Conservation (phyloP, 441 rosid genomes). For the Gossypium gossypioides region DNA sequence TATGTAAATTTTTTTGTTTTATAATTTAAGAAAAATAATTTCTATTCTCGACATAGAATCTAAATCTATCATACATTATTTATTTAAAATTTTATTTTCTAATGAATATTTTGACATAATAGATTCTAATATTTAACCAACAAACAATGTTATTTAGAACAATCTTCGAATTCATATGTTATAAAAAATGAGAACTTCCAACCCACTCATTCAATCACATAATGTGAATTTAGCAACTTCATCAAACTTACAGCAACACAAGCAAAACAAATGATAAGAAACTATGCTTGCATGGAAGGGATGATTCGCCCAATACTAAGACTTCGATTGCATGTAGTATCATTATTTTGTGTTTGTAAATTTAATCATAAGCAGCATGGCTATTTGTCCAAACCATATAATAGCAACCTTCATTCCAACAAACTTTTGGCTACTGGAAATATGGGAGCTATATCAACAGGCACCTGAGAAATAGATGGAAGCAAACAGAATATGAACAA, state of each 20-base stretch:
- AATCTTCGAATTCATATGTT: too few relatives aligned
- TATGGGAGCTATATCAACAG: constrained; percentile 71
- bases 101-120: too few relatives aligned
- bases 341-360: neutral
- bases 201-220: neutral
- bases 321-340: neutral
- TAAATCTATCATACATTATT: too few relatives aligned
- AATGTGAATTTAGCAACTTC: neutral
- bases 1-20: too few relatives aligned
- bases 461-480: constrained; percentile 40
- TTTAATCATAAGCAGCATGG: neutral
- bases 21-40: too few relatives aligned
- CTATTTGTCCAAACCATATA: neutral
- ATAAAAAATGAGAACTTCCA: too few relatives aligned
- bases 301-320: neutral
- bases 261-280: neutral
- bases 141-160: too few relatives aligned
- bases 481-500: neutral
- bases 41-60: too few relatives aligned
- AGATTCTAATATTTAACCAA: too few relatives aligned
- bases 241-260: neutral
- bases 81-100: too few relatives aligned
- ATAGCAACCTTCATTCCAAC: constrained; percentile 18
- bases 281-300: neutral
- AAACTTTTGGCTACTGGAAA: constrained; percentile 45